These are phyloP conservation scores for Fusarium oxysporum DNA, from an alignment of 2,329 filamentous ascomycete genomes.

Conservation along the genomic window DNA sequence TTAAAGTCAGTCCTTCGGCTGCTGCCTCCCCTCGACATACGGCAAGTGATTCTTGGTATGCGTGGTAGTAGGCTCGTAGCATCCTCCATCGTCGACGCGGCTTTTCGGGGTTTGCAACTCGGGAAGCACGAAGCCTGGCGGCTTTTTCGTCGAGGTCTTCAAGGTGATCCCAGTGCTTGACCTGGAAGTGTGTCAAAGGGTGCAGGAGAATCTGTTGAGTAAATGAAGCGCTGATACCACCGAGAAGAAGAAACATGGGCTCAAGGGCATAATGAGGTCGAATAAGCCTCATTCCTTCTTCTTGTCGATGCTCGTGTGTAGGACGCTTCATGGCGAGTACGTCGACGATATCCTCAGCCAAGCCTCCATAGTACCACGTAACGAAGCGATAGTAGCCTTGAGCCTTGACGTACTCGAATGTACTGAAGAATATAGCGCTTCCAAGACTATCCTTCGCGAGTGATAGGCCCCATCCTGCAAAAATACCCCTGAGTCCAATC, in stretches of 20 bases:
- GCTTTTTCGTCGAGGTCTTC: constrained; percentile 76
- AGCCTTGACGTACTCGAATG: constrained; percentile 81
- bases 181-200: constrained; percentile 76
- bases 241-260: constrained; percentile 76
- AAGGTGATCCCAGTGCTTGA: constrained; percentile 78
- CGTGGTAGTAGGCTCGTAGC: constrained; percentile 74
- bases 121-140: constrained; percentile 56
- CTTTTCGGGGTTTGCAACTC: constrained; percentile 47
- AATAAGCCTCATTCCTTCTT: constrained; percentile 63
- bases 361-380: constrained; percentile 74
- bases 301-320: constrained; percentile 22
- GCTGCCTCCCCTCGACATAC: constrained; percentile 70
- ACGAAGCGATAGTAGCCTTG: constrained; percentile 79
- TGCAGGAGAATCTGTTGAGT: constrained; percentile 77
- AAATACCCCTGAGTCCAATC: constrained; percentile 78
- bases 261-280: constrained; percentile 81
- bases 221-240: constrained; percentile 76
- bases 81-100: constrained; percentile 60
- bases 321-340: constrained; percentile 61
- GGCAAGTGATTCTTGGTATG: constrained; percentile 75
- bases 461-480: constrained; percentile 77
- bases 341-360: constrained; percentile 64
- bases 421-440: constrained; percentile 77
- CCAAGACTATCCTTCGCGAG: constrained; percentile 77
- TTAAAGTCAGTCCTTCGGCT: constrained; percentile 65